Conservation (phyloP, 2,329 filamentous ascomycete genomes). For the Sporothrix phasma region DNA sequence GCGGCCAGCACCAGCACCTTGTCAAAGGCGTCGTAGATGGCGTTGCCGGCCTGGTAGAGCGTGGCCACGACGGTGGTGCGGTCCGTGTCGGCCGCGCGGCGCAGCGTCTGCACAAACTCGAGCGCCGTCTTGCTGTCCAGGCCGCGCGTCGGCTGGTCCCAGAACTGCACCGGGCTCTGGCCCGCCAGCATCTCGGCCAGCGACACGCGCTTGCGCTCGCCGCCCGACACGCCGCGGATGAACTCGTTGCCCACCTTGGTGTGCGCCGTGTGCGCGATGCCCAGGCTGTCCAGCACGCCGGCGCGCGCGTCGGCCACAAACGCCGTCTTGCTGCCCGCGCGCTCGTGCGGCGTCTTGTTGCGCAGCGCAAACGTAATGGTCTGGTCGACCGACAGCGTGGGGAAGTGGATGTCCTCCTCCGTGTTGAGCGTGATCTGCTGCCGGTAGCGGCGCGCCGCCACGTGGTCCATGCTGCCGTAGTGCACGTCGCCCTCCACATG, state of each 20-base stretch:
- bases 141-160: constrained; percentile 64
- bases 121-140: constrained; percentile 56
- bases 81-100: constrained; percentile 50
- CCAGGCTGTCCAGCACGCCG: constrained; percentile 65
- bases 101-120: constrained; percentile 54
- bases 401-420: constrained; percentile 56
- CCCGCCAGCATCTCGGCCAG: constrained; percentile 51
- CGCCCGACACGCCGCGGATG: constrained; percentile 62
- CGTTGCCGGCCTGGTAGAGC: constrained; percentile 63
- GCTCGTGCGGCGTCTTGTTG: constrained; percentile 37
- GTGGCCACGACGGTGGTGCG: constrained; percentile 56
- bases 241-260: constrained; percentile 67
- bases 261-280: constrained; percentile 61
- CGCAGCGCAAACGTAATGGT: constrained; percentile 56
- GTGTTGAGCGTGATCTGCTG: constrained; percentile 46
- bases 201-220: constrained; percentile 59
- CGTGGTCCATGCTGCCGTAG: constrained; percentile 42
- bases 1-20: constrained; percentile 18
- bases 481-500: constrained; percentile 54
- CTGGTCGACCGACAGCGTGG: constrained; percentile 56
- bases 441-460: constrained; percentile 32
- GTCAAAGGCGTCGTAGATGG: constrained; percentile 35
- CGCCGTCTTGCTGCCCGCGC: constrained; percentile 27
- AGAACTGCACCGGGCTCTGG: constrained; percentile 49
- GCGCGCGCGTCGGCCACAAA: constrained; percentile 52